Evolutionary conservation across 108 stramenopile genomes (phyloP).

Genomic region (Cylindrotheca fusiformis): DNA sequence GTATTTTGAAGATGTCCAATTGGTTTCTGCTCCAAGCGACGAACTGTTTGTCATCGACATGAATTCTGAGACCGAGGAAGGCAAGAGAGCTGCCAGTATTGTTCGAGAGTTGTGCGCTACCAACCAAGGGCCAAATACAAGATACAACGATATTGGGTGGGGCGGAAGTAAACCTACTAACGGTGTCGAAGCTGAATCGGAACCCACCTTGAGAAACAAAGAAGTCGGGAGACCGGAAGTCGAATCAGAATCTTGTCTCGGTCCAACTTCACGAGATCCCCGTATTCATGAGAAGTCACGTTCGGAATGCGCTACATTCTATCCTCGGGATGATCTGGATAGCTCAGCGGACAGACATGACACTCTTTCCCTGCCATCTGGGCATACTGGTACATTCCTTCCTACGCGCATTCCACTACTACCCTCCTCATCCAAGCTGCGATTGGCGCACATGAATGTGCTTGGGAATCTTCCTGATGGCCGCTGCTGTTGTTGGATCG

Average conservation of each 20-base stretch:
- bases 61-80: not conserved
- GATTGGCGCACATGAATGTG: not conserved
- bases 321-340: not conserved
- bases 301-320: not conserved
- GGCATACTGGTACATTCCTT: not conserved
- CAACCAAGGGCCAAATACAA: not conserved
- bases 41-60: slow-evolving; percentile 18
- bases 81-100: not conserved
- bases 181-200: not conserved
- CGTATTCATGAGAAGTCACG: not conserved
- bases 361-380: not conserved
- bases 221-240: too few relatives aligned
- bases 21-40: not conserved
- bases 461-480: slow-evolving; percentile 31
- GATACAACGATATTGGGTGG: not conserved
- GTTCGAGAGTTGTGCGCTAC: not conserved
- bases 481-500: slow-evolving; percentile 14
- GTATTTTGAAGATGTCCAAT: slow-evolving; percentile 11
- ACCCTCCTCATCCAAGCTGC: not conserved
- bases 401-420: not conserved
- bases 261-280: not conserved
- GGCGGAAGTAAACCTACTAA: not conserved
- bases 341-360: not conserved
- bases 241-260: too few relatives aligned
- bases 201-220: not conserved